These are phyloP conservation scores for Ascochyta viciae-villosae DNA, from an alignment of 2,329 filamentous ascomycete species.

Conservation along the genomic window DNA sequence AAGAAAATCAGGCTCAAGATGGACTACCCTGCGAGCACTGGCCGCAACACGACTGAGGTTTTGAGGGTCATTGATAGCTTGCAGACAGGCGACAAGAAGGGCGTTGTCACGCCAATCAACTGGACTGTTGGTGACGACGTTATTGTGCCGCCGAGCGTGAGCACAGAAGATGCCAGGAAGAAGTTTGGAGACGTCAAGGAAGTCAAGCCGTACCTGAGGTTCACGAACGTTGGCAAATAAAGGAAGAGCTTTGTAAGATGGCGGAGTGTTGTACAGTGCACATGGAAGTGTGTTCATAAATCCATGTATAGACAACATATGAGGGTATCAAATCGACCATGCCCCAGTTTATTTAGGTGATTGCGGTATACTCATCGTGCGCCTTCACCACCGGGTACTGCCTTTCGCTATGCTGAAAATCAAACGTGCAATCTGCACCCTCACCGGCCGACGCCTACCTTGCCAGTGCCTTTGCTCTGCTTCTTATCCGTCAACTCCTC, in stretches of 20 bases:
- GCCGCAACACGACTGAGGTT: conserved; percentile 66
- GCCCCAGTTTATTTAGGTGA: background rate
- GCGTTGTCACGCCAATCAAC: conserved; percentile 87
- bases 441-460: conserved; percentile 6
- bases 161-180: conserved; percentile 83
- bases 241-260: background rate
- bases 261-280: background rate
- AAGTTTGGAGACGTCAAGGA: conserved; percentile 78
- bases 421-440: background rate
- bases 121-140: conserved; percentile 90
- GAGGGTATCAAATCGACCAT: conserved; percentile 9
- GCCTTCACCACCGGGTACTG: background rate
- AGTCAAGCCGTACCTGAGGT: conserved; percentile 74
- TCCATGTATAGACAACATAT: background rate
- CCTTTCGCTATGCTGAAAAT: conserved; percentile 9
- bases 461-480: conserved; percentile 61
- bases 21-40: conserved; percentile 89
- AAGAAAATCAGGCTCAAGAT: conserved; percentile 94
- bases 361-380: background rate
- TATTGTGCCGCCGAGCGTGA: conserved; percentile 84
- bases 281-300: background rate
- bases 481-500: conserved; percentile 81
- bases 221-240: conserved; percentile 61
- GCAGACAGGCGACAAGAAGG: conserved; percentile 81
- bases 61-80: conserved; percentile 65